Conservation (phyloP, 2,329 filamentous ascomycete genomes). For the Epichloe festucae region DNA sequence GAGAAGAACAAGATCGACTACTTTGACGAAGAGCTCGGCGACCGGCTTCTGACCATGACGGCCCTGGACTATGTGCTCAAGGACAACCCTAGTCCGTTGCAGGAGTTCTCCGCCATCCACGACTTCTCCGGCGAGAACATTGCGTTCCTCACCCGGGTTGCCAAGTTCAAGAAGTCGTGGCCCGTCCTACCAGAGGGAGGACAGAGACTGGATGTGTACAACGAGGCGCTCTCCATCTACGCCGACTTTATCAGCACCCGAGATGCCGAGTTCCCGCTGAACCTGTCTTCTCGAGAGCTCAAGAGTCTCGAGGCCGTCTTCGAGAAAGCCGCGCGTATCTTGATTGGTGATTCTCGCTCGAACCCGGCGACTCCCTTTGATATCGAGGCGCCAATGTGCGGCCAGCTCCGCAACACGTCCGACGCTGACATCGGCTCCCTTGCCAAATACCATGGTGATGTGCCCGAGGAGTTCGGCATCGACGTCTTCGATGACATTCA, state of each 20-base stretch:
- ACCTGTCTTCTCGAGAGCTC: conserved; percentile 42
- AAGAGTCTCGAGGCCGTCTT: conserved; percentile 40
- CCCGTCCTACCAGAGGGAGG: not conserved
- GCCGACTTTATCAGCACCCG: conserved; percentile 42
- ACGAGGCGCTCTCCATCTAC: conserved; percentile 47
- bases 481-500: conserved; percentile 45
- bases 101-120: conserved; percentile 48
- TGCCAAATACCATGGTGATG: conserved; percentile 23
- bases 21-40: conserved; percentile 12
- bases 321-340: conserved; percentile 31
- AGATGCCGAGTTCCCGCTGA: conserved; percentile 51
- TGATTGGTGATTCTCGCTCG: conserved; percentile 24
- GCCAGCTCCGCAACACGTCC: not conserved
- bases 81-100: conserved; percentile 43
- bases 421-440: not conserved
- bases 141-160: conserved; percentile 44
- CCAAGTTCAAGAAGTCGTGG: conserved; percentile 35
- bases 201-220: conserved; percentile 33
- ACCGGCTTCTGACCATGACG: conserved; percentile 41
- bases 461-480: conserved; percentile 33
- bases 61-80: conserved; percentile 47
- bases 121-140: conserved; percentile 63
- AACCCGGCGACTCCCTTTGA: conserved; percentile 26
- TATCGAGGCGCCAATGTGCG: conserved; percentile 1
- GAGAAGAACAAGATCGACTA: conserved; percentile 5